Conservation (phyloP, 495 filamentous ascomycete species). For the Platismatia glauca region DNA sequence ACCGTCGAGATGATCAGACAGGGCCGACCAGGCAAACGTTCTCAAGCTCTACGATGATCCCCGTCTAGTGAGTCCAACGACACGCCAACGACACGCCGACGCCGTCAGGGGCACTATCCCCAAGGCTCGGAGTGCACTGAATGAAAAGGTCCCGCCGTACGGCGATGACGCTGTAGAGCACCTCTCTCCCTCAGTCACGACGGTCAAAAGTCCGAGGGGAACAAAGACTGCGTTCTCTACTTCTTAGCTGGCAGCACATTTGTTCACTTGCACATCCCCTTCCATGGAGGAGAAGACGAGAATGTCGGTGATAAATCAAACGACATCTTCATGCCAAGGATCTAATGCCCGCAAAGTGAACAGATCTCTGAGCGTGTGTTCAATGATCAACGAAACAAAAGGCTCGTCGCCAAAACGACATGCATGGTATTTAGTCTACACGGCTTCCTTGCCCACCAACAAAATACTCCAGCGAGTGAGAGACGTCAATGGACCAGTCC, state of each 20-base stretch:
- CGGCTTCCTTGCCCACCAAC: background rate
- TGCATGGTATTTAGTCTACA: background rate
- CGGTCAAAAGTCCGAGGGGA: background rate
- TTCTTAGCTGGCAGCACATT: too few relatives aligned
- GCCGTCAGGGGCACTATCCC: conserved; percentile 19
- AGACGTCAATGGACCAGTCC: background rate
- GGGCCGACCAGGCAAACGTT: background rate
- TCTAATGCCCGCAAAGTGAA: background rate
- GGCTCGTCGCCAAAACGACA: background rate
- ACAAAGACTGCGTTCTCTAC: too few relatives aligned
- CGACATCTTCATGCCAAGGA: background rate
- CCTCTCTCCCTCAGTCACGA: conserved; percentile 4
- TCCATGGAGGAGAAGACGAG: background rate
- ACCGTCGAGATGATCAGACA: conserved; percentile 13
- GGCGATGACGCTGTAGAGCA: conserved; percentile 13
- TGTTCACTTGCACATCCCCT: background rate
- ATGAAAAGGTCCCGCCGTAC: background rate
- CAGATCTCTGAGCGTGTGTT: background rate
- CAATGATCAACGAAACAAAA: background rate
- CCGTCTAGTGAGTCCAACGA: conserved; percentile 1
- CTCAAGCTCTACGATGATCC: conserved; percentile 22
- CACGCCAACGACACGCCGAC: conserved; percentile 17
- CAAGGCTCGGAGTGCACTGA: conserved; percentile 11
- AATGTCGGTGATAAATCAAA: background rate
- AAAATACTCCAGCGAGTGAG: background rate